Evolutionary conservation across 192 early-diverging fungal genomes (phyloP).

Genomic region (Rhizoclosmatium globosum): DNA sequence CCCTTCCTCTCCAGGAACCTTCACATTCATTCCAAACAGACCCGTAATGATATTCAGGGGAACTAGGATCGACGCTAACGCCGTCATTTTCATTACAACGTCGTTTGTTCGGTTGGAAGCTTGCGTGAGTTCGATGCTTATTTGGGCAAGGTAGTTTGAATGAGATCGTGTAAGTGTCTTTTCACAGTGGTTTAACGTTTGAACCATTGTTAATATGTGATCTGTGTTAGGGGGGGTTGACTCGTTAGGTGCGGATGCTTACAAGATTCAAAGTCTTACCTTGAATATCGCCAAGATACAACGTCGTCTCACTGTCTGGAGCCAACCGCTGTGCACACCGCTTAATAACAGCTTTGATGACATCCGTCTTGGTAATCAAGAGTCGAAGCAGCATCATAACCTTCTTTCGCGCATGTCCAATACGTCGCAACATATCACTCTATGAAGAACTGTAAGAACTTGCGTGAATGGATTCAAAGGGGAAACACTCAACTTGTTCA

Average conservation of each 20-base stretch:
- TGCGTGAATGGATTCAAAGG: not conserved
- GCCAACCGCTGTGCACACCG: constrained; percentile 56
- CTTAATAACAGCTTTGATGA: constrained; percentile 74
- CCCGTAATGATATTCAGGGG: constrained; percentile 89
- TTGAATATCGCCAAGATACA: constrained; percentile 72
- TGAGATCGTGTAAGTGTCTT: constrained; percentile 76
- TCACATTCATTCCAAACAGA: constrained; percentile 60
- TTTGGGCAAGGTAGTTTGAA: constrained; percentile 83
- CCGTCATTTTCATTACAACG: constrained; percentile 88
- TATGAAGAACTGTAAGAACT: constrained; percentile 38
- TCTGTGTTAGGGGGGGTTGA: too few species aligned
- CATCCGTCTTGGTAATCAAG: constrained; percentile 73
- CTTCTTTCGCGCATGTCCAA: constrained; percentile 75
- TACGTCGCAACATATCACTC: constrained; percentile 76
- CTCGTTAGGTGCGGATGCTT: constrained; percentile 13
- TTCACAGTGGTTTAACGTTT: constrained; percentile 76
- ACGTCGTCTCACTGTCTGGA: constrained; percentile 53
- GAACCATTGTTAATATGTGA: constrained; percentile 77
- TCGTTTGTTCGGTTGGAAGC: constrained; percentile 83
- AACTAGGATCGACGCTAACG: constrained; percentile 86
- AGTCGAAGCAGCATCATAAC: constrained; percentile 75
- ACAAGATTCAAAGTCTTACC: constrained; percentile 5
- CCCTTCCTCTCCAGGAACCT: constrained; percentile 57
- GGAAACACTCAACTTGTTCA: constrained; percentile 55
- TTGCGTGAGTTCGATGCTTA: constrained; percentile 74